These are phyloP conservation scores for Somion occarium DNA, from an alignment of 1,284 basidiomycete genomes.

Conservation along the genomic window DNA sequence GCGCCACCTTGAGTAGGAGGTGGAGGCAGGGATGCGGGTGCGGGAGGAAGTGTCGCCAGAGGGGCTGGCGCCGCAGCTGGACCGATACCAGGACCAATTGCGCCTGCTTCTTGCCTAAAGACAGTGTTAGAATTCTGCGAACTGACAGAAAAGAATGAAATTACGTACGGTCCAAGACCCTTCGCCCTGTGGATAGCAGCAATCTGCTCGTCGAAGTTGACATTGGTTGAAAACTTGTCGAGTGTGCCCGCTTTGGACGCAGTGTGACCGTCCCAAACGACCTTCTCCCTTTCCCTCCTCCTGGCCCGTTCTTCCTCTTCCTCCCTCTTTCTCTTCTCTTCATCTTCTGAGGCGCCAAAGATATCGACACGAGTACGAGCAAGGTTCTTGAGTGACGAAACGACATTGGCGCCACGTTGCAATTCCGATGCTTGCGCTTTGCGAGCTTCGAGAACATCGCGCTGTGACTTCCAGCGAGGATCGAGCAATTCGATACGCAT, in stretches of 20 bases:
- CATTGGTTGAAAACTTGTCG: constrained; percentile 86
- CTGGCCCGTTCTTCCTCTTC: constrained; percentile 80
- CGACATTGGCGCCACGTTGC: constrained; percentile 87
- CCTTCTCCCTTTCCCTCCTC: constrained; percentile 83
- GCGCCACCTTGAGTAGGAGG: constrained; percentile 43
- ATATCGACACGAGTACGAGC: constrained; percentile 92
- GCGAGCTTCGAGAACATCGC: constrained; percentile 80
- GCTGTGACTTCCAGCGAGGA: constrained; percentile 95
- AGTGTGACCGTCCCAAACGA: constrained; percentile 95
- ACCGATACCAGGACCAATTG: constrained; percentile 81
- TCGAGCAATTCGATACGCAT: constrained; percentile 98
- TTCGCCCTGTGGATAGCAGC: constrained; percentile 89
- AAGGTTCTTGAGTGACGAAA: constrained; percentile 85
- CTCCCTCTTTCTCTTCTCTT: constrained; percentile 78
- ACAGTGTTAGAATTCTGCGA: constrained; percentile 11
- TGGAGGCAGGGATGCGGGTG: constrained; percentile 61
- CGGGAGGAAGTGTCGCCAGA: constrained; percentile 55
- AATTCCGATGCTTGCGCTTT: constrained; percentile 88
- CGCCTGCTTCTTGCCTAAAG: constrained; percentile 61
- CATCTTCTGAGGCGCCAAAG: constrained; percentile 88
- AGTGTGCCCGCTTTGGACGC: constrained; percentile 84
- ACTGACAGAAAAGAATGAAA: constrained; percentile 8
- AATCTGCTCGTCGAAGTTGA: constrained; percentile 93
- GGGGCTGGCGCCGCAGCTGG: constrained; percentile 65
- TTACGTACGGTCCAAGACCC: constrained; percentile 74